phyloP scores from a whole-genome alignment of 768 basidiomycete species.

The Symmetrospora coprosmae region DNA sequence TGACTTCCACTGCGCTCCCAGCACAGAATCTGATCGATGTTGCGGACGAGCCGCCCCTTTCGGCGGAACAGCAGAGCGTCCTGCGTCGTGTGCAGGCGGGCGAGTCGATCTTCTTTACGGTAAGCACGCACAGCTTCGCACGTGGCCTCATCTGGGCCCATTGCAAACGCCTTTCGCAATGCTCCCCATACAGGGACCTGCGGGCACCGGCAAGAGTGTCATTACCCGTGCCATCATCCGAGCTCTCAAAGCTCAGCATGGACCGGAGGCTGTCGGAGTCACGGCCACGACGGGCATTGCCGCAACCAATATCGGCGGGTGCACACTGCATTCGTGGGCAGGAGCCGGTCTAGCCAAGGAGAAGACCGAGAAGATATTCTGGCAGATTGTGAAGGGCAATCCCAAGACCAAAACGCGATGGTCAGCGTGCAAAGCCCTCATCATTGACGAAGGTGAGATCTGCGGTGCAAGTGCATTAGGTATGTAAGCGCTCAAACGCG shows the following conservation, averaged over 20 bases:
- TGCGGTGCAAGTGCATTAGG: neutral
- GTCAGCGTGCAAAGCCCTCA: conserved; percentile 66
- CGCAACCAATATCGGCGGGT: conserved; percentile 91
- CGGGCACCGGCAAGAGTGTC: conserved; percentile 11
- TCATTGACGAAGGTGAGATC: conserved; percentile 76
- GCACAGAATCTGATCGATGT: too few relatives aligned
- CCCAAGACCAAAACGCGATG: conserved; percentile 67
- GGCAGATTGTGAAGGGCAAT: conserved; percentile 51
- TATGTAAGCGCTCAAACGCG: neutral
- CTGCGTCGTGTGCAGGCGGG: neutral
- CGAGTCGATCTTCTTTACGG: conserved; percentile 11
- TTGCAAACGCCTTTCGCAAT: too few relatives aligned
- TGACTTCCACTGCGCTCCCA: too few relatives aligned
- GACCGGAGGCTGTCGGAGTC: conserved; percentile 65
- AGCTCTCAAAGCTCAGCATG: conserved; percentile 11
- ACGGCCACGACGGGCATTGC: conserved; percentile 96
- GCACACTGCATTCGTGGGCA: conserved; percentile 89
- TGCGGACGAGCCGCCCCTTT: conserved; percentile 2
- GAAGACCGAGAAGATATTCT: conserved; percentile 47
- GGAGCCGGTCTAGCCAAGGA: conserved; percentile 77
- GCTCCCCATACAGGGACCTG: too few relatives aligned
- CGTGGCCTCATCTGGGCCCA: too few relatives aligned
- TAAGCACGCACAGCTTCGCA: too few relatives aligned
- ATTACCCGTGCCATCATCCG: conserved; percentile 9
- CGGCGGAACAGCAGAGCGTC: conserved; percentile 2